Base-by-base conservation (phyloP, 352 stramenopile species). In the Plasmopara halstedii region DNA sequence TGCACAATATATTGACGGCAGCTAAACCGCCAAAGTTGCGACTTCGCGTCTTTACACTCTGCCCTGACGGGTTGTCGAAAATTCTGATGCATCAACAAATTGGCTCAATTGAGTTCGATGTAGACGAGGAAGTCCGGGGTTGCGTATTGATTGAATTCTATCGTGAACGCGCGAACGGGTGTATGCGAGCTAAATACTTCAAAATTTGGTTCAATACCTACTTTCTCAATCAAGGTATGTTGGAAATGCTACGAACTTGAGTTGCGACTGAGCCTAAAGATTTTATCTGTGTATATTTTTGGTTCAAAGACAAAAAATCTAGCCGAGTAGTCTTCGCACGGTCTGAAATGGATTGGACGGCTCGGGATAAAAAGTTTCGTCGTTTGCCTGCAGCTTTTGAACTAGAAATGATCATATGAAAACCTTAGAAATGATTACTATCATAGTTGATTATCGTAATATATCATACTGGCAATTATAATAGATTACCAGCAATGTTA, bases 181-280 rank as follows among this genome's bases (percentile, higher is more conserved):
- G 67, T 39, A 56, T 76, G 44, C 41, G 59, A 23, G 53, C 54
- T n/a, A 84, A 84, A 25, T 62, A 88, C 47, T 83, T 88, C 36
- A 83, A 82, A 42, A 46, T 85, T 19, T 88, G 76, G 76, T 85
- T 88, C 56, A 72, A 82, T 58, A 84, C 76, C 7, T 58, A 67
- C 21, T 76, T 82, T 27, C 47, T 77, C 44, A 48, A 69, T 2
- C 55, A 53, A 42, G 52, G 65, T 77, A 55, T 4, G 39, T 34
- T 33, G n/a, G n/a, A n/a, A n/a, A n/a, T 50, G 18, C 17, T 13
- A 20, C 26, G 19, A n/a, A 22, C 20, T n/a, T 14, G 6, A 36
- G 6, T n/a, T 48, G 6, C 41, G 34, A n/a, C n/a, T n/a, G n/a
- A n/a, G n/a, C n/a, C 9, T 18, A 26, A 15, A 18, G 17, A 27